Evolutionary conservation across 2,329 filamentous ascomycete species (phyloP).

Genomic region (Canariomyces notabilis): DNA sequence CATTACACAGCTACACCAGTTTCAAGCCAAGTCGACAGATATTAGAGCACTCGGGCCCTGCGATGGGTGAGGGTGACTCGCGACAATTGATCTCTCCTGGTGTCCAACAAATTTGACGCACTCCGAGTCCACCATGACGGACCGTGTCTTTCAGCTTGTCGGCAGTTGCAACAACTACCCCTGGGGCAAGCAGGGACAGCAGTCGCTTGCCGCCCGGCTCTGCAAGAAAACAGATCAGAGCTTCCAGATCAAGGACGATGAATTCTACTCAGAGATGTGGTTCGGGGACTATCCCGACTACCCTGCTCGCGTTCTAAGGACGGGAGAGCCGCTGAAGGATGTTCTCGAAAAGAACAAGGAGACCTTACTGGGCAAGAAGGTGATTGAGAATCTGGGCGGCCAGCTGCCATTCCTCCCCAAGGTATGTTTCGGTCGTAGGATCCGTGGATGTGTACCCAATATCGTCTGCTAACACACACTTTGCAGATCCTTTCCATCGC

Average conservation of each 20-base stretch:
- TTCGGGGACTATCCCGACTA: constrained; percentile 71
- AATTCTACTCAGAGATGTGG: constrained; percentile 65
- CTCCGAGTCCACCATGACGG: constrained; percentile 13
- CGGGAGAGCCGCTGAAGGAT: constrained; percentile 59
- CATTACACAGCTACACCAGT: too few relatives aligned
- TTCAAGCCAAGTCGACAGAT: too few relatives aligned
- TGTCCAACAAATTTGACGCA: background rate
- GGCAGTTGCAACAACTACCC: constrained; percentile 55
- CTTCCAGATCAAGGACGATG: constrained; percentile 60
- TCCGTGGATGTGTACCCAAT: background rate
- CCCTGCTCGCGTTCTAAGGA: constrained; percentile 58
- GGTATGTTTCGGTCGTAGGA: constrained; percentile 31
- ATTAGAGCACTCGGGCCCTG: background rate
- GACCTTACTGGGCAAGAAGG: constrained; percentile 57
- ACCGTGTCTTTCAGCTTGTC: constrained; percentile 40
- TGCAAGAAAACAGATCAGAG: constrained; percentile 59
- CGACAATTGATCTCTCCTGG: too few relatives aligned
- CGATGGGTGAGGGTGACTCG: too few relatives aligned
- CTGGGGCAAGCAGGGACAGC: constrained; percentile 64
- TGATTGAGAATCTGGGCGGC: constrained; percentile 55
- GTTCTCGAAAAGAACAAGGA: constrained; percentile 58
- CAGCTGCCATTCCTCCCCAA: constrained; percentile 71
- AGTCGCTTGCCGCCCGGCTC: constrained; percentile 61
- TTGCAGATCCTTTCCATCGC: constrained; percentile 62
- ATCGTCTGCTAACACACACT: background rate